A percentile compares a stretch with the other conserved stretches of the same genome.
Evolutionary conservation across 495 filamentous ascomycete genomes (phyloP).

Genomic region (Penicillium angulare): DNA sequence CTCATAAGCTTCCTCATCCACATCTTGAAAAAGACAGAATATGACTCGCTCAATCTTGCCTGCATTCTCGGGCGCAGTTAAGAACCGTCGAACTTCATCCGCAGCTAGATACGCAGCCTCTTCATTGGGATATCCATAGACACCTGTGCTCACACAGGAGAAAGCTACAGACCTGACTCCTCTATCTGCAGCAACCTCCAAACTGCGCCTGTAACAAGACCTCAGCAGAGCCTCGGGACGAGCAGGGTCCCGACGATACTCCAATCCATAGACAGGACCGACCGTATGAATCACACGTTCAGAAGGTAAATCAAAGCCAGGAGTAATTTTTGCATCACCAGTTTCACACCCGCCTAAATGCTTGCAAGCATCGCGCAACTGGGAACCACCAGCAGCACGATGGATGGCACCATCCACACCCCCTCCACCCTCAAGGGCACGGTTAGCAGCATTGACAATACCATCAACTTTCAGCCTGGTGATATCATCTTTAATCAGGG

Average conservation of each 20-base stretch:
- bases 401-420: conserved; percentile 92
- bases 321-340: conserved; percentile 81
- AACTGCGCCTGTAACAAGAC: conserved; percentile 71
- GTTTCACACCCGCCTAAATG: conserved; percentile 68
- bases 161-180: conserved; percentile 75
- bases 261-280: conserved; percentile 70
- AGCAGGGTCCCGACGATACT: conserved; percentile 26
- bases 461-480: conserved; percentile 75
- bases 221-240: conserved; percentile 51
- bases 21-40: conserved; percentile 75
- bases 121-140: conserved; percentile 82
- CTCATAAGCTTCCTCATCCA: conserved; percentile 74
- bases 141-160: conserved; percentile 76
- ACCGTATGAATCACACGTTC: conserved; percentile 85
- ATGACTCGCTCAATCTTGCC: conserved; percentile 66
- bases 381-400: conserved; percentile 72
- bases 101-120: conserved; percentile 69
- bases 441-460: conserved; percentile 94
- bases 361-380: conserved; percentile 67
- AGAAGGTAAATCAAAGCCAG: conserved; percentile 71
- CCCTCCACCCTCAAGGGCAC: conserved; percentile 73
- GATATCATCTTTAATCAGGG: conserved; percentile 74
- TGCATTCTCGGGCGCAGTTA: conserved; percentile 56
- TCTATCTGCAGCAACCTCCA: conserved; percentile 68
- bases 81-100: conserved; percentile 66